Conservation (phyloP, 202 grass and related monocot species). For the Elaeis oleifera region DNA sequence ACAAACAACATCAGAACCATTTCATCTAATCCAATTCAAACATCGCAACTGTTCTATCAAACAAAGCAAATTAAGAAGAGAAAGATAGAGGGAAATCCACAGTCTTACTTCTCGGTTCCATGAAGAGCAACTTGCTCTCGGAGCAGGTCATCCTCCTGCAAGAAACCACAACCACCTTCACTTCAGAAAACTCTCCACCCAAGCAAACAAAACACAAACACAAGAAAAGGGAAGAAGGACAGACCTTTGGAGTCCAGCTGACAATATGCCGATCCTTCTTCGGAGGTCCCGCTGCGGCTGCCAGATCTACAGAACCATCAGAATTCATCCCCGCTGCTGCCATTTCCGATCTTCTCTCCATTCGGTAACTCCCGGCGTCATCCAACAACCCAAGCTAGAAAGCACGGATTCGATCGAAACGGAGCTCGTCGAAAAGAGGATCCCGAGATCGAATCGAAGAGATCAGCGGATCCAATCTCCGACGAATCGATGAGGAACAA, state of each 20-base stretch:
- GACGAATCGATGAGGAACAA: background rate
- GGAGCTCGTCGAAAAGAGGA: background rate
- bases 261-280: conserved; percentile 82
- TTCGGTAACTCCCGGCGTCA: conserved; percentile 46
- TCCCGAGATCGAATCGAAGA: conserved; percentile 16
- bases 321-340: conserved; percentile 25
- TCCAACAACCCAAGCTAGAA: conserved; percentile 6
- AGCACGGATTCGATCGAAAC: conserved; percentile 7
- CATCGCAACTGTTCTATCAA: background rate
- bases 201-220: background rate
- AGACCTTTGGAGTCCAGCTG: conserved; percentile 68
- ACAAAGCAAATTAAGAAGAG: background rate
- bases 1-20: background rate
- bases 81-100: background rate
- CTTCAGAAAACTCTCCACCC: background rate
- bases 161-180: conserved; percentile 11
- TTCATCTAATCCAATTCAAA: background rate
- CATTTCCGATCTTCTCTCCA: conserved; percentile 59
- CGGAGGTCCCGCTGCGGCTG: background rate
- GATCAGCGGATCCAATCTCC: background rate
- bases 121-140: conserved; percentile 68
- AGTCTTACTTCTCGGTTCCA: conserved; percentile 73
- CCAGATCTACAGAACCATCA: background rate
- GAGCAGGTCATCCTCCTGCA: conserved; percentile 79
- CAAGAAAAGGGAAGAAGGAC: background rate